Conservation (phyloP, 257 asterid genomes). For the Rauvolfia tetraphylla region DNA sequence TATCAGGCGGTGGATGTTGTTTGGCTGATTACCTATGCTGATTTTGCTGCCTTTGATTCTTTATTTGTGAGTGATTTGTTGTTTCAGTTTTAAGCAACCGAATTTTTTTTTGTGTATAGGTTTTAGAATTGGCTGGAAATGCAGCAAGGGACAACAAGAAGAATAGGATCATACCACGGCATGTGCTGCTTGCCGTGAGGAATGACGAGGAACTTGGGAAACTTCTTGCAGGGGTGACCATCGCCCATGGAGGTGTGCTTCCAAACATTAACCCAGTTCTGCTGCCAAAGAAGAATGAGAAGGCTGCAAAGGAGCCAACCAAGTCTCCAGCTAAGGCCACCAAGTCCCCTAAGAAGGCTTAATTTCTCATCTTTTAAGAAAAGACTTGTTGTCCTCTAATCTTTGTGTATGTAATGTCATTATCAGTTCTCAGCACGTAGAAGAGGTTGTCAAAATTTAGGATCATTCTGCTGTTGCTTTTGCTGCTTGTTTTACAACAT, state of each 20-base stretch:
- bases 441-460: background rate
- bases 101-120: background rate
- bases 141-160: slow-evolving; percentile 12
- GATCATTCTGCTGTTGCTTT: background rate
- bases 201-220: slow-evolving; percentile 11
- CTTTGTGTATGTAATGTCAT: slow-evolving; percentile 3
- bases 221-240: slow-evolving; percentile 8
- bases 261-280: slow-evolving; percentile 13
- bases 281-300: slow-evolving; percentile 13
- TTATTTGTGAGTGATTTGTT: background rate
- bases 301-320: slow-evolving; percentile 5
- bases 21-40: background rate
- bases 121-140: slow-evolving; percentile 17
- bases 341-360: slow-evolving; percentile 18
- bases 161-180: slow-evolving; percentile 9
- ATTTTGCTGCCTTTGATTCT: background rate
- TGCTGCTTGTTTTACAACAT: background rate
- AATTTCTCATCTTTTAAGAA: background rate
- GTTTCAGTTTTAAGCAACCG: background rate
- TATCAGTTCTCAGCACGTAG: background rate
- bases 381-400: background rate
- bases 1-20: background rate
- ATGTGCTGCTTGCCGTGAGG: slow-evolving; percentile 6
- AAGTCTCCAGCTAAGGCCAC: slow-evolving; percentile 10
- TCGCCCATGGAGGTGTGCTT: slow-evolving; percentile 15